Percentiles rank a stretch among this genome's conserved stretches.
Conservation (phyloP, 2,329 filamentous ascomycete species). For the Hypoxylon sp. region DNA sequence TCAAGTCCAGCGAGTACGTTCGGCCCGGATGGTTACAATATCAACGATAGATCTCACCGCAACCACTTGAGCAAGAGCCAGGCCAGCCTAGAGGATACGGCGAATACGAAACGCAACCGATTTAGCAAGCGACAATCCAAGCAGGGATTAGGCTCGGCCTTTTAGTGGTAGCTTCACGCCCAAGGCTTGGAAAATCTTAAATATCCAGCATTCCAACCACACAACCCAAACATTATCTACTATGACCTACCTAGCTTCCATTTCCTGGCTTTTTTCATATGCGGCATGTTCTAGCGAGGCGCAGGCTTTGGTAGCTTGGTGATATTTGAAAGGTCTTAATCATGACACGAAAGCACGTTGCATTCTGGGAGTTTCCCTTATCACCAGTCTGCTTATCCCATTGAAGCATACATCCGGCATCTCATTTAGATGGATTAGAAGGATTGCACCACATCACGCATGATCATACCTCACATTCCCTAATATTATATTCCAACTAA, state of each 20-base stretch:
- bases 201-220: slow-evolving; percentile 34
- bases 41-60: slow-evolving; percentile 68
- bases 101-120: slow-evolving; percentile 69
- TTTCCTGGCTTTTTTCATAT: slow-evolving; percentile 46
- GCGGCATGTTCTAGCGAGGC: slow-evolving; percentile 56
- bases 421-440: slow-evolving; percentile 52
- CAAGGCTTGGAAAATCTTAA: slow-evolving; percentile 34
- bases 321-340: slow-evolving; percentile 49
- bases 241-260: slow-evolving; percentile 38
- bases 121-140: slow-evolving; percentile 96
- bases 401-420: slow-evolving; percentile 43
- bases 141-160: slow-evolving; percentile 91
- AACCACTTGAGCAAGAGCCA: slow-evolving; percentile 73
- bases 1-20: slow-evolving; percentile 84
- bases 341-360: slow-evolving; percentile 51
- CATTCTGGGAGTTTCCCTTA: slow-evolving; percentile 46
- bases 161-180: slow-evolving; percentile 63
- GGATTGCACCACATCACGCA: slow-evolving; percentile 46
- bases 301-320: slow-evolving; percentile 53
- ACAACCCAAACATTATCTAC: slow-evolving; percentile 23
- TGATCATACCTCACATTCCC: slow-evolving; percentile 42
- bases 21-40: slow-evolving; percentile 66
- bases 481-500: slow-evolving; percentile 47
- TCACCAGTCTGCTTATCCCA: slow-evolving; percentile 32
- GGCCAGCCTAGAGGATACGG: slow-evolving; percentile 66